These are phyloP conservation scores for Leersia perrieri DNA, from an alignment of 176 grass and related monocot species.

Conservation along the genomic window DNA sequence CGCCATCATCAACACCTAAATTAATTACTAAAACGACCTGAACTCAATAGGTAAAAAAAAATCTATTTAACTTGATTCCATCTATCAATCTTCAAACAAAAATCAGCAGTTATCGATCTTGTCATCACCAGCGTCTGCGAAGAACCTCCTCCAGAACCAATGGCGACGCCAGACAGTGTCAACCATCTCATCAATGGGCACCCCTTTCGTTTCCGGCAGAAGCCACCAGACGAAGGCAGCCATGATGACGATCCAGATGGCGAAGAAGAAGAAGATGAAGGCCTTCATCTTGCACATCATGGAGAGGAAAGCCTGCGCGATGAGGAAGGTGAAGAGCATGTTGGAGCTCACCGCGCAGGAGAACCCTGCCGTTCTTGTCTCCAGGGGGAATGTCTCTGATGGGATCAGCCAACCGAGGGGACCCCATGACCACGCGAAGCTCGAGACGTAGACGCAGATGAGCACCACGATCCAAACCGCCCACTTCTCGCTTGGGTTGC, in stretches of 20 bases:
- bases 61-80: too few relatives aligned
- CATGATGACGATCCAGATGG: conserved; percentile 45
- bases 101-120: conserved; percentile 25
- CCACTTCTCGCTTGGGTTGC: background rate
- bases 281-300: conserved; percentile 57
- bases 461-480: conserved; percentile 39
- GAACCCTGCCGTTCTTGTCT: conserved; percentile 50
- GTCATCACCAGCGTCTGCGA: background rate
- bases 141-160: conserved; percentile 75
- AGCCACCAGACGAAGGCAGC: conserved; percentile 32
- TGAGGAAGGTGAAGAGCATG: conserved; percentile 82
- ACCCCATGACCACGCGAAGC: conserved; percentile 78
- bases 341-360: conserved; percentile 58
- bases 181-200: conserved; percentile 63
- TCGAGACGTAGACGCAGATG: conserved; percentile 60
- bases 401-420: conserved; percentile 66
- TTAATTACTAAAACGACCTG: too few relatives aligned
- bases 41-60: background rate
- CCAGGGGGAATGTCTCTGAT: conserved; percentile 65
- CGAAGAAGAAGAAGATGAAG: conserved; percentile 66
- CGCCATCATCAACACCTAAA: too few relatives aligned
- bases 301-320: conserved; percentile 73
- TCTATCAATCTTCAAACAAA: too few relatives aligned
- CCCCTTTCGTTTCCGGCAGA: conserved; percentile 63
- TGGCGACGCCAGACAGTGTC: conserved; percentile 52